phyloP scores from a whole-genome alignment of 164 flowering plant genomes.

The Taxillus chinensis region DNA sequence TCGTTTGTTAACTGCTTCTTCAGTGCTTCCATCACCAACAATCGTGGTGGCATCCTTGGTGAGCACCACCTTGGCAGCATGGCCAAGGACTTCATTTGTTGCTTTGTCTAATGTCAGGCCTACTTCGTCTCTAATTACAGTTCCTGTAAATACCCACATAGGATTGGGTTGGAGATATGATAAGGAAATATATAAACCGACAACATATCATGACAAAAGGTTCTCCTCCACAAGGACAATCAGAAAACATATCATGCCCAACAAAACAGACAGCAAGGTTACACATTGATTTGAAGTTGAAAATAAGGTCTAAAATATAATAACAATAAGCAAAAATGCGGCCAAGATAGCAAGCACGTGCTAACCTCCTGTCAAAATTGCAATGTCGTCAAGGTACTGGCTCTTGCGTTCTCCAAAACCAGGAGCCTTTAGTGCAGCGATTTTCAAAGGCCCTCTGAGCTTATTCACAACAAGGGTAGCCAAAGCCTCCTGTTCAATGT shows the following conservation, averaged over 20 bases:
- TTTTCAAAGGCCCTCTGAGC: constrained; percentile 61
- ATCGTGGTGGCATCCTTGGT: constrained; percentile 76
- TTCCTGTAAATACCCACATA: constrained; percentile 28
- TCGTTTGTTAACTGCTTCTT: constrained; percentile 56
- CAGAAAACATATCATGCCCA: no score
- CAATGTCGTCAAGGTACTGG: constrained; percentile 84
- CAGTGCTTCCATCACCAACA: constrained; percentile 77
- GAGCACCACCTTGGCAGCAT: constrained; percentile 63
- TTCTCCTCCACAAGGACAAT: no score
- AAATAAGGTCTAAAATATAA: no score
- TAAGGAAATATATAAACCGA: not conserved
- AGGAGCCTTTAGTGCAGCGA: constrained; percentile 87
- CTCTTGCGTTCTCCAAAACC: constrained; percentile 86
- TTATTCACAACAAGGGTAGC: constrained; percentile 82
- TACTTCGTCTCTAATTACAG: constrained; percentile 76
- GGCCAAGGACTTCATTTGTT: constrained; percentile 61
- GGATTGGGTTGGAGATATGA: not conserved
- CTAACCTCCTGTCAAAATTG: constrained; percentile 80
- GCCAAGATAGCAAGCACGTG: no score
- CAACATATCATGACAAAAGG: no score
- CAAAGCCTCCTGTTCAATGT: constrained; percentile 71
- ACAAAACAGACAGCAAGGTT: no score
- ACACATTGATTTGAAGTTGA: no score
- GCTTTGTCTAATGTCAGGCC: constrained; percentile 65
- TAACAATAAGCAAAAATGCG: no score